These are phyloP conservation scores for Populus trichocarpa DNA, from an alignment of 441 rosid genomes.

Conservation along the genomic window DNA sequence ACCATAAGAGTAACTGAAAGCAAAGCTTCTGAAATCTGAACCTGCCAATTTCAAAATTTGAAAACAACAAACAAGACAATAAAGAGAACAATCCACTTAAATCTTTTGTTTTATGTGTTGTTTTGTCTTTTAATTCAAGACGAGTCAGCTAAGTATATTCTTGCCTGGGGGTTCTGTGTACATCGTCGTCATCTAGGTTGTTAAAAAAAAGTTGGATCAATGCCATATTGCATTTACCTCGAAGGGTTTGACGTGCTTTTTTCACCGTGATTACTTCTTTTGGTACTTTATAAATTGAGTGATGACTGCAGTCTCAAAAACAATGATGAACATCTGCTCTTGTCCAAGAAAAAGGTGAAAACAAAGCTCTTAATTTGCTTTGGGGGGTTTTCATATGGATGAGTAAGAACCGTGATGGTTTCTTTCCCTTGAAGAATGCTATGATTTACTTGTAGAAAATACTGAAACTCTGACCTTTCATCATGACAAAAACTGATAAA, in stretches of 20 bases:
- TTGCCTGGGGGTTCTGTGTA: neutral
- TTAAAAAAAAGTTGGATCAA: neutral
- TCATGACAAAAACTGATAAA: slow-evolving; percentile 37
- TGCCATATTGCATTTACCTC: neutral
- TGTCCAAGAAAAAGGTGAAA: slow-evolving; percentile 24
- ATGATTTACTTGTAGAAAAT: slow-evolving; percentile 35
- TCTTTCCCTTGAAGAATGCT: slow-evolving; percentile 19
- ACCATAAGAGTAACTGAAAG: slow-evolving; percentile 32
- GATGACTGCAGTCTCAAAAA: slow-evolving; percentile 27
- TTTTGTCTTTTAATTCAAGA: slow-evolving; percentile 11
- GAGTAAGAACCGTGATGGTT: slow-evolving; percentile 28
- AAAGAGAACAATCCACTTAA: slow-evolving; percentile 13
- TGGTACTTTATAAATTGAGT: slow-evolving; percentile 22
- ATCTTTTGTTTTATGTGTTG: slow-evolving; percentile 10
- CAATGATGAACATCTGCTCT: slow-evolving; percentile 27
- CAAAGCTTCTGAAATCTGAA: slow-evolving; percentile 20
- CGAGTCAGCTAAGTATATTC: neutral
- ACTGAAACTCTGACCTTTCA: slow-evolving; percentile 40
- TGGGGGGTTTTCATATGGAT: slow-evolving; percentile 19
- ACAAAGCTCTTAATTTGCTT: slow-evolving; percentile 15
- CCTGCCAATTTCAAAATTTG: slow-evolving; percentile 17
- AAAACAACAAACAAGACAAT: slow-evolving; percentile 14
- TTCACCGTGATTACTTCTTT: neutral
- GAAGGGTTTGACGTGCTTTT: slow-evolving; percentile 3
- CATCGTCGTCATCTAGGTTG: neutral